Conservation (phyloP, 2,329 filamentous ascomycete species). For the Lecanicillium sp. region DNA sequence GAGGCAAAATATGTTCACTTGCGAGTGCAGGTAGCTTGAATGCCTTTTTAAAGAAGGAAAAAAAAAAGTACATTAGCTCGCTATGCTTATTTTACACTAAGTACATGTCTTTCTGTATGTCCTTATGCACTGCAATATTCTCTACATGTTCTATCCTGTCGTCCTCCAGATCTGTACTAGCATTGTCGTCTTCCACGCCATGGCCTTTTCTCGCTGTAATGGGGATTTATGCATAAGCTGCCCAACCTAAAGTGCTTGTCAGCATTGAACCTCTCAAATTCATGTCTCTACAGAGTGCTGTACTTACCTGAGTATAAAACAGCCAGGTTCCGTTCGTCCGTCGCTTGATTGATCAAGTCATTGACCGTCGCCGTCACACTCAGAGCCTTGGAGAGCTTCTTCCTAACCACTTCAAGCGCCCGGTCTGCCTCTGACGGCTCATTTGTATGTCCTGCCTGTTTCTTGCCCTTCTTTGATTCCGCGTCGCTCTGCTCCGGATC, state of each 20-base stretch:
- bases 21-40: no score
- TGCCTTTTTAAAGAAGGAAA: no score
- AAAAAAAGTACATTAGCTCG: no score
- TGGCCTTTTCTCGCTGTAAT: no score
- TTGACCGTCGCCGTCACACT: constrained; percentile 95
- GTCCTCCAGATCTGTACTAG: no score
- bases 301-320: constrained; percentile 72
- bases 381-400: constrained; percentile 89
- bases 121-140: no score
- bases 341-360: constrained; percentile 92
- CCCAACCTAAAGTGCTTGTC: constrained; percentile 31
- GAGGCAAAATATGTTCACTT: no score
- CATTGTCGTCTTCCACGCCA: no score
- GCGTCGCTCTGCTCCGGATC: constrained; percentile 29
- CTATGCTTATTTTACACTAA: no score
- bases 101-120: no score
- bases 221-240: constrained; percentile 34
- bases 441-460: constrained; percentile 33
- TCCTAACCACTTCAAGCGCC: constrained; percentile 85
- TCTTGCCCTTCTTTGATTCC: constrained; percentile 31
- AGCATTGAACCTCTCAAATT: constrained; percentile 11
- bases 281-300: neutral
- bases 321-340: constrained; percentile 85
- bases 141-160: no score
- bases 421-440: constrained; percentile 74